These are phyloP conservation scores for Vigna mungo DNA, from an alignment of 306 rosid genomes.

Conservation along the genomic window DNA sequence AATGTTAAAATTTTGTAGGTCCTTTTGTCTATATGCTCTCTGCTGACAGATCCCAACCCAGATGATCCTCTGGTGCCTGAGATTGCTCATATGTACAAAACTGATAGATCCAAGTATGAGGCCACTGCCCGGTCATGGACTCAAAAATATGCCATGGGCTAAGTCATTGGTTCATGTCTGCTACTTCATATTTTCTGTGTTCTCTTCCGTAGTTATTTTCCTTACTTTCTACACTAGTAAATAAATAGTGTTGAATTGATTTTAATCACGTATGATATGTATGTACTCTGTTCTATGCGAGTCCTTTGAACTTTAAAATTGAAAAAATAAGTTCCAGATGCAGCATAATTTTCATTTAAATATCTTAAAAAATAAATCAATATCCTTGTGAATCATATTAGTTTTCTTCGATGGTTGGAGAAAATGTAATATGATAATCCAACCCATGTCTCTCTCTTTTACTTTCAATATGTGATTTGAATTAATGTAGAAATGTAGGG, in stretches of 20 bases:
- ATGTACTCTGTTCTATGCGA: slow-evolving; percentile 7
- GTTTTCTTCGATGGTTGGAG: too few species aligned
- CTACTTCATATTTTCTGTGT: background rate
- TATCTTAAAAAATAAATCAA: background rate
- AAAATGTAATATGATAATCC: too few species aligned
- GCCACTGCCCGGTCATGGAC: slow-evolving; percentile 47
- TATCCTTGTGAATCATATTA: background rate
- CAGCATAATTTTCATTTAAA: background rate
- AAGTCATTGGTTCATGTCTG: background rate
- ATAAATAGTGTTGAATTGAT: slow-evolving; percentile 38
- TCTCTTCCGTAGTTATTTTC: background rate
- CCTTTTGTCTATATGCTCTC: slow-evolving; percentile 39
- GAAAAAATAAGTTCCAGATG: background rate
- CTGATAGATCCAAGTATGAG: slow-evolving; percentile 36
- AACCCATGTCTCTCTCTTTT: too few species aligned
- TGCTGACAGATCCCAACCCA: slow-evolving; percentile 48
- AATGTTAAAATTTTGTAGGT: slow-evolving; percentile 18
- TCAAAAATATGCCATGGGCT: slow-evolving; percentile 49
- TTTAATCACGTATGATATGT: slow-evolving; percentile 25
- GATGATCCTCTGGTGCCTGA: slow-evolving; percentile 48
- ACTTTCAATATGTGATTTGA: too few species aligned
- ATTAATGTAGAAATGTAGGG: too few species aligned
- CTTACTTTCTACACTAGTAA: background rate
- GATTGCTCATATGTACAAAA: slow-evolving; percentile 49
- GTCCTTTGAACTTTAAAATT: background rate